Evolutionary conservation across 495 filamentous ascomycete genomes (phyloP), one percentile per base, ranked within the genome.

Genomic region (Neurospora tetrasperma): DNA sequence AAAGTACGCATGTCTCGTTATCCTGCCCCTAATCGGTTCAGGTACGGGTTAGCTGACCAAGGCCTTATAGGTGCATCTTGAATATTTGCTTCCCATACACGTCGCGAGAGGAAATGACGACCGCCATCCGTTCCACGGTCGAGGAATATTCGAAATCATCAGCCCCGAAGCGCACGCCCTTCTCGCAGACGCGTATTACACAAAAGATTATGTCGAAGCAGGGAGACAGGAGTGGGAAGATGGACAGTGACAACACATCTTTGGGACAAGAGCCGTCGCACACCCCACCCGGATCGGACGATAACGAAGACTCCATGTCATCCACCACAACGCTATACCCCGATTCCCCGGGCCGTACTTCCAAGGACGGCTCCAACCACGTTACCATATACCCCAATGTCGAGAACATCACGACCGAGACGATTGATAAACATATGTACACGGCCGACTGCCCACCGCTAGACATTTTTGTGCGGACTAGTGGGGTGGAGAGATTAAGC

Each of bases 61-160:
- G 18, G 4, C 14, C 23, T 20, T 12, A 38, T 73, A 92, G 90
- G 70, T 90, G 92, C 27, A 88, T 97, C 70, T 86, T 99, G 41
- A 99, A 99, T 78, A 92, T 99, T 72, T 99, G 96, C 84, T 97
- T 97, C 77, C 95, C 96, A 1, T 99, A 99, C 80, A 98, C 96
- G 6, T 96, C 94, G 10, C 88, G 95, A 73, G 95, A 96, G 77
- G 96, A 99, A 79, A 99, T 99, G 74, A 97, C 96, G 20, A 89
- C 89, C n/a, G 93, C 96, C 20, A 93, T 99, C 75, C 89, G 91
- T 70, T 86, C 90, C 35, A 97, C 96, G 1, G 94, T 99, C 9
- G 83, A 89, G 11, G 92, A 94, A 44, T 98, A 92, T 79, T 92
- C 90, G 42, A 88, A 86, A 68, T 91, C 92, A 12, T 84, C 90